Evolutionary conservation across 192 early-diverging fungal species (phyloP).

Genomic region (Globomyces pollinis-pini): DNA sequence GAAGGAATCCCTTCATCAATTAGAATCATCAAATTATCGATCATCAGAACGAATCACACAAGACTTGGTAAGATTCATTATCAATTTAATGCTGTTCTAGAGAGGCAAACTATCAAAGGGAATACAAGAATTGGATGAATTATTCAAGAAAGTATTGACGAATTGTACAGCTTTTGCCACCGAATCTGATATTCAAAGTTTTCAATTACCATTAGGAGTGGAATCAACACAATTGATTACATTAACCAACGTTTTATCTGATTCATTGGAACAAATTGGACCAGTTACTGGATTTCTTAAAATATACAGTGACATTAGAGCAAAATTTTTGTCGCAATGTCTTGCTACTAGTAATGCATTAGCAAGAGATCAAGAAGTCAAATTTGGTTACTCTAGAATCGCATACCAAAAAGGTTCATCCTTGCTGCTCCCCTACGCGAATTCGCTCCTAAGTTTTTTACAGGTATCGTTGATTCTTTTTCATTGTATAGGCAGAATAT

Average conservation of each 20-base stretch:
- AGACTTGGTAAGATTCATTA: constrained; percentile 23
- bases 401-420: constrained; percentile 57
- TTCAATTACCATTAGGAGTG: constrained; percentile 7
- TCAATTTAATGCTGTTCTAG: background rate
- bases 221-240: constrained; percentile 18
- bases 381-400: constrained; percentile 26
- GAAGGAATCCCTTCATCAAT: constrained; percentile 30
- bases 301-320: constrained; percentile 61
- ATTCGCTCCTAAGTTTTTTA: constrained; percentile 31
- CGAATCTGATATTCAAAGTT: constrained; percentile 12
- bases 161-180: constrained; percentile 23
- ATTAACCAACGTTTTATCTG: constrained; percentile 23
- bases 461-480: background rate
- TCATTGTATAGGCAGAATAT: background rate
- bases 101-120: constrained; percentile 33
- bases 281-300: constrained; percentile 32
- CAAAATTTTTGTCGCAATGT: constrained; percentile 52
- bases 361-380: constrained; percentile 40
- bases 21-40: constrained; percentile 31
- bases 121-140: constrained; percentile 45
- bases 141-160: constrained; percentile 45
- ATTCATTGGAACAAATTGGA: constrained; percentile 26
- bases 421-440: constrained; percentile 53
- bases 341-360: constrained; percentile 39
- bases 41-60: constrained; percentile 22